Evolutionary conservation across 768 basidiomycete genomes (phyloP).

Genomic region (Naganishia friedmannii): DNA sequence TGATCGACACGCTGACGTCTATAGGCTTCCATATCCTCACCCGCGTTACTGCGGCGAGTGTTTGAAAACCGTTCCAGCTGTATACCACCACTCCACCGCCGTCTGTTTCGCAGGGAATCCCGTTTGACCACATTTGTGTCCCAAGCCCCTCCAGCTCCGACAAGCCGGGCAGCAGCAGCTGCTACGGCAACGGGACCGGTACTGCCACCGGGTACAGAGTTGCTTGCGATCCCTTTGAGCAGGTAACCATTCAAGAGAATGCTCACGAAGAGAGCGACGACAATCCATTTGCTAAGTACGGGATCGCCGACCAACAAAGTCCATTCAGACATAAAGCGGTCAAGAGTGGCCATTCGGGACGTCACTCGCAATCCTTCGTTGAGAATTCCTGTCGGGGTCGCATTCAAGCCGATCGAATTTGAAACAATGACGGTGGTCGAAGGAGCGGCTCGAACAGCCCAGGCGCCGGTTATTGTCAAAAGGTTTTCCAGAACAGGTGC

Average conservation of each 20-base stretch:
- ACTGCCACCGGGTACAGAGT: conserved; percentile 50
- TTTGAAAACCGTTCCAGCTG: conserved; percentile 32
- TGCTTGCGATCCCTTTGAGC: conserved; percentile 63
- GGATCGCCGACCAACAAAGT: conserved; percentile 89
- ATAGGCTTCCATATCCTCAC: conserved; percentile 25
- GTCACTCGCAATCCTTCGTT: conserved; percentile 22
- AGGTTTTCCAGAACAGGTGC: conserved; percentile 56
- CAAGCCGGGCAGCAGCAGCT: conserved; percentile 52
- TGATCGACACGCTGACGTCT: conserved; percentile 20
- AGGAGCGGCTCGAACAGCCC: conserved; percentile 34
- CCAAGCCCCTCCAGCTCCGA: conserved; percentile 47
- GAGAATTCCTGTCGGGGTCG: conserved; percentile 39
- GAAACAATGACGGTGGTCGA: conserved; percentile 30
- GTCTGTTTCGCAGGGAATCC: conserved; percentile 31
- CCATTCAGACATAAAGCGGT: conserved; percentile 87
- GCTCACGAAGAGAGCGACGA: conserved; percentile 76
- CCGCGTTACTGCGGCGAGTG: conserved; percentile 27
- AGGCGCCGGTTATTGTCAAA: conserved; percentile 40
- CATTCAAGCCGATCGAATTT: conserved; percentile 39
- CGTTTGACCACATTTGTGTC: conserved; percentile 19
- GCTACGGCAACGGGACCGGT: conserved; percentile 54
- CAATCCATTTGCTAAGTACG: conserved; percentile 90
- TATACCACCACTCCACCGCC: conserved; percentile 38
- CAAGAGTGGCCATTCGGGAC: conserved; percentile 60
- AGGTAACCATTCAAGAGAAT: conserved; percentile 90